Evolutionary conservation across 1,284 basidiomycete species (phyloP).

Genomic region (Trichosporon coremiiforme): DNA sequence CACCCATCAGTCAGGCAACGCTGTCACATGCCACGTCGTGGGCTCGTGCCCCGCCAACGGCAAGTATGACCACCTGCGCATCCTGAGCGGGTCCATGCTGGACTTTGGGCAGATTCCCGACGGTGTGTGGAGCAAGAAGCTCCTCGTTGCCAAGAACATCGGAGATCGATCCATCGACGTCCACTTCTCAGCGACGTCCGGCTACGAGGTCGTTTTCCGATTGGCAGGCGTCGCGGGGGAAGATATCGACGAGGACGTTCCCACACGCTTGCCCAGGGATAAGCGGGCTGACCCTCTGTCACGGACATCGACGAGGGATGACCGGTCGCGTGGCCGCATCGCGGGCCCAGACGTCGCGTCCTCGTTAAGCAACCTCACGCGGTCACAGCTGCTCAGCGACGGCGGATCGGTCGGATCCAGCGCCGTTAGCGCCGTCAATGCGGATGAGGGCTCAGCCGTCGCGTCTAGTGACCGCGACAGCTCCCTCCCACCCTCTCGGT

Average conservation of each 20-base stretch:
- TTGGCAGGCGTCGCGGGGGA: slow-evolving; percentile 56
- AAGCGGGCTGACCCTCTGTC: slow-evolving; percentile 32
- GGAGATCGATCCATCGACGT: slow-evolving; percentile 58
- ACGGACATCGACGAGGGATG: slow-evolving; percentile 45
- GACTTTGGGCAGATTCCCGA: slow-evolving; percentile 60
- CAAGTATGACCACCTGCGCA: slow-evolving; percentile 55
- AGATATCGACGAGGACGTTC: slow-evolving; percentile 51
- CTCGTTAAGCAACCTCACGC: slow-evolving; percentile 1
- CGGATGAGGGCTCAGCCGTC: slow-evolving; percentile 21
- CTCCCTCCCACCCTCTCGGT: slow-evolving; percentile 44
- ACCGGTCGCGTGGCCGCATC: background rate
- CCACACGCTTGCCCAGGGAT: slow-evolving; percentile 28
- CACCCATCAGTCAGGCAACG: slow-evolving; percentile 49
- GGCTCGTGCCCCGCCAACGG: slow-evolving; percentile 45
- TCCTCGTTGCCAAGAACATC: slow-evolving; percentile 58
- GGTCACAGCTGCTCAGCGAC: slow-evolving; percentile 21
- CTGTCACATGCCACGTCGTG: slow-evolving; percentile 46
- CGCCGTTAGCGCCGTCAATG: slow-evolving; percentile 10
- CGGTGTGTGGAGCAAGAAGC: slow-evolving; percentile 58
- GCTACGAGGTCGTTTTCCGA: slow-evolving; percentile 58
- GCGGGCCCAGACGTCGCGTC: slow-evolving; percentile 2
- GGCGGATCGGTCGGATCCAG: slow-evolving; percentile 13
- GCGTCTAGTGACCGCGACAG: slow-evolving; percentile 33
- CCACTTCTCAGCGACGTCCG: slow-evolving; percentile 55
- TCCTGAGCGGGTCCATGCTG: slow-evolving; percentile 56